These are phyloP conservation scores for Ilyonectria sp. DNA, from an alignment of 2,329 filamentous ascomycete species.

Conservation along the genomic window DNA sequence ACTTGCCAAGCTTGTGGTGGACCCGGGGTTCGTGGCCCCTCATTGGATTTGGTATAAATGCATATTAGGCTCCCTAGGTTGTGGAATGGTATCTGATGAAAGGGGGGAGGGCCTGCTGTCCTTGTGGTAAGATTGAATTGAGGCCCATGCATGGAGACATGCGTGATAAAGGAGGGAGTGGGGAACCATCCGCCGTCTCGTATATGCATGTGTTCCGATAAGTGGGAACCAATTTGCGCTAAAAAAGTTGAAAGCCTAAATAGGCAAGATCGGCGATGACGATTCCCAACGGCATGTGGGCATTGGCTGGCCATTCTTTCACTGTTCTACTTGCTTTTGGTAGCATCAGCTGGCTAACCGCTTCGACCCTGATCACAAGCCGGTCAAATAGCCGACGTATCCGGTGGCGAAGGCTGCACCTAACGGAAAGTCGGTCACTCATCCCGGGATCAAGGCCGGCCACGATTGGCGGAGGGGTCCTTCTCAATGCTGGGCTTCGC, in stretches of 20 bases:
- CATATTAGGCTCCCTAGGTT: not conserved
- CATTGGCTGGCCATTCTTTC: not conserved
- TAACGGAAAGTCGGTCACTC: constrained; percentile 1
- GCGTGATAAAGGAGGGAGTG: not conserved
- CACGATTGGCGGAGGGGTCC: constrained; percentile 1
- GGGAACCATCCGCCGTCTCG: not conserved
- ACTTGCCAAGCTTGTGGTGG: not conserved
- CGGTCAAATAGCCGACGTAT: not conserved
- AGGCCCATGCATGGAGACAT: not conserved
- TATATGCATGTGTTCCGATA: not conserved
- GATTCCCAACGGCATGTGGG: not conserved
- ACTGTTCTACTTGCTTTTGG: not conserved
- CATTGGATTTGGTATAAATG: not conserved
- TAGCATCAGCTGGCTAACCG: not conserved
- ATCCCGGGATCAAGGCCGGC: constrained; percentile 1
- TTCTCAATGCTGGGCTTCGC: constrained; percentile 1
- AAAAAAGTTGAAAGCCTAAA: not conserved
- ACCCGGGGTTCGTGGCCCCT: not conserved
- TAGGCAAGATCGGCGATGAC: not conserved
- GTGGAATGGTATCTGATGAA: not conserved
- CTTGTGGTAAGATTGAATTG: not conserved
- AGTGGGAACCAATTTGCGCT: not conserved
- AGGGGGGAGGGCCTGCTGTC: not conserved
- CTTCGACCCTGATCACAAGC: not conserved
- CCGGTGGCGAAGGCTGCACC: not conserved